phyloP scores from a whole-genome alignment of 805 yeast genomes.

The Limtongia smithiae region DNA sequence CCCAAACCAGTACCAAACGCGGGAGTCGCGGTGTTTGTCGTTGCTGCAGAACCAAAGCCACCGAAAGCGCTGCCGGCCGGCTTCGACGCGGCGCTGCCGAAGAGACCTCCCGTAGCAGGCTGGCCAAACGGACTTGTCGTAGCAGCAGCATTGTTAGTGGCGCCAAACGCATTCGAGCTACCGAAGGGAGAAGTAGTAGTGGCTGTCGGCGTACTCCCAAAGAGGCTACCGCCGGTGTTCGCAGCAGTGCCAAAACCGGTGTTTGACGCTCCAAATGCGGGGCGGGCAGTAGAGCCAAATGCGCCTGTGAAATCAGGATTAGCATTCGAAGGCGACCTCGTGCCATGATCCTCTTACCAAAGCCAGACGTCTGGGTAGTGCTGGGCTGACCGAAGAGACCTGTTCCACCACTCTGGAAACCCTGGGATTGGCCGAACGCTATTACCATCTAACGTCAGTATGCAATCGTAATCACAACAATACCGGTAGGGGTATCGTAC shows the following conservation, averaged over 20 bases:
- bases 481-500: too few relatives aligned
- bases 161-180: constrained; percentile 24
- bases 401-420: too few relatives aligned
- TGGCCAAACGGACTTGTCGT: constrained; percentile 21
- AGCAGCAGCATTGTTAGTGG: constrained; percentile 19
- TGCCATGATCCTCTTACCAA: constrained; percentile 9
- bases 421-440: constrained; percentile 13
- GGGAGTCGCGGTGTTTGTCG: constrained; percentile 18
- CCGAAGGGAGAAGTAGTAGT: constrained; percentile 22
- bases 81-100: constrained; percentile 27
- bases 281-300: constrained; percentile 20
- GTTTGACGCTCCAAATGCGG: constrained; percentile 21
- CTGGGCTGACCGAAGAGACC: too few relatives aligned
- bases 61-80: constrained; percentile 25
- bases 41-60: constrained; percentile 27
- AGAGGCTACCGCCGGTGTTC: constrained; percentile 12
- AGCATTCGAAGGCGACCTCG: too few relatives aligned
- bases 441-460: too few relatives aligned
- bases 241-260: constrained; percentile 22
- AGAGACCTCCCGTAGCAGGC: constrained; percentile 16
- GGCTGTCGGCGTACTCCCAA: constrained; percentile 1
- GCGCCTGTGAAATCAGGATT: constrained; percentile 22
- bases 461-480: too few relatives aligned
- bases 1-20: constrained; percentile 17
- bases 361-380: constrained; percentile 30